Evolutionary conservation across 2,329 filamentous ascomycete species (phyloP), one percentile per base, ranked within the genome.

Genomic region (Chaetomium sp.): DNA sequence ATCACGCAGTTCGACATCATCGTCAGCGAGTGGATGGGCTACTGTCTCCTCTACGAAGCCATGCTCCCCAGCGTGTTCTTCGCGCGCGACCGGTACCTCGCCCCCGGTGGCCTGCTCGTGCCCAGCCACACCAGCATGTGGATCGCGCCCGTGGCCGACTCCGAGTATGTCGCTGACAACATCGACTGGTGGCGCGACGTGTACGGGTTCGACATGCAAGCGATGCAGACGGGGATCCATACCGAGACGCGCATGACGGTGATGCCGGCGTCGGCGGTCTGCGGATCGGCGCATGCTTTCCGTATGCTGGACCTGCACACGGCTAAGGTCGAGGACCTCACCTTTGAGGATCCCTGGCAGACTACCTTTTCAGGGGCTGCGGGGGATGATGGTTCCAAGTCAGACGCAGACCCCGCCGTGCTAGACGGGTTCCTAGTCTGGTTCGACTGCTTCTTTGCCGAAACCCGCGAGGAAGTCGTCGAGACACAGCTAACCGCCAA

Each of bases 11-110:
- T 96, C 46, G 92, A 97, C 72, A 87, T 97, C 66, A 96, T 97
- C 68, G 86, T 97, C 58, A 95, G 89, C 57, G 91, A 97, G 71
- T 97, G 91, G 91, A 97, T 97, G 91, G 91, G 91, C 35, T 97
- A 97, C 69, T 89, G 86, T 61, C 79, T 96, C 14, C 79, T 96
- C 5, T 97, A 95, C 70, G 91, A 97, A 72, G 90, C 91, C 54
- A 97, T 97, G 91, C 83, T 97, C 34, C 90, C 94, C 61, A 95
- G 89, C 49, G 89, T 97, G 27, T 79, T 97, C 50, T 92, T 84
- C 67, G 92, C 92, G 44, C 81, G 91, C 59, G 91, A 97, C 72
- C 84, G 82, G 63, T 96, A 96, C 70, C 82, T 97, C 32, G 84
- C 81, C 57, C 82, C 86, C 0, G 86, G 83, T 54, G 91, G 91